Evolutionary conservation across 345 rosid species (phyloP), one percentile per base, ranked within the genome.

Genomic region (Arabis alpina): DNA sequence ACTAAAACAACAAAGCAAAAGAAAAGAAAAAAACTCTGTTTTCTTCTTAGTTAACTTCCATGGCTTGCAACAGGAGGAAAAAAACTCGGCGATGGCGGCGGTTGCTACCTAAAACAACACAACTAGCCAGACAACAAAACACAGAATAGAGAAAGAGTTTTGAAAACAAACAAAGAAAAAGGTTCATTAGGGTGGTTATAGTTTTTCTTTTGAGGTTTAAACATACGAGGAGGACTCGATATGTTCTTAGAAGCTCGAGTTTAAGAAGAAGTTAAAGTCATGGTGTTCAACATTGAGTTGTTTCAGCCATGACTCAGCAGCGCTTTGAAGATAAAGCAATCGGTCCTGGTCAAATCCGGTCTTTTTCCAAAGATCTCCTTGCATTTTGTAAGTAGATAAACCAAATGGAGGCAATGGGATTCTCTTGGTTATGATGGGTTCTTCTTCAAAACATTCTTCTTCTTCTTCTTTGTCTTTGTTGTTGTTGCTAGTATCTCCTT

Each of bases 261-360:
- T 78, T 54, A 47, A 19, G 74, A 89, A 89, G 70, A 77, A 87
- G 81, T 65, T 79, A 57, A 58, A 83, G 81, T 91, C 97, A 54
- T 86, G 96, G 79, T 91, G 97, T 61, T 82, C 71, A 61, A 84
- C 81, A 34, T 78, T 72, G 2, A 91, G 85, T 79, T 91, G 95
- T 79, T 91, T 91, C 82, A 88, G 63, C 97, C 97, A 91, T 15
- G 97, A 91, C 69, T 82, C 88, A 0, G 93, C 95, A 15, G 89
- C 87, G 2, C 80, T 71, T 0, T 72, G 72, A 16, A 88, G 95
- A 53, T 73, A 73, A 37, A 16, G 11, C 55, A 87, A 34, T 70
- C 80, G 80, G 28, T 83, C 81, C 27, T 79, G 71, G 36, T 87
- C 97, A 24, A 25, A 50, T 10, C 59, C 80, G 14, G 79, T 77